Base-by-base conservation (phyloP, 2,329 filamentous ascomycete genomes). In the Trichoderma sp. region DNA sequence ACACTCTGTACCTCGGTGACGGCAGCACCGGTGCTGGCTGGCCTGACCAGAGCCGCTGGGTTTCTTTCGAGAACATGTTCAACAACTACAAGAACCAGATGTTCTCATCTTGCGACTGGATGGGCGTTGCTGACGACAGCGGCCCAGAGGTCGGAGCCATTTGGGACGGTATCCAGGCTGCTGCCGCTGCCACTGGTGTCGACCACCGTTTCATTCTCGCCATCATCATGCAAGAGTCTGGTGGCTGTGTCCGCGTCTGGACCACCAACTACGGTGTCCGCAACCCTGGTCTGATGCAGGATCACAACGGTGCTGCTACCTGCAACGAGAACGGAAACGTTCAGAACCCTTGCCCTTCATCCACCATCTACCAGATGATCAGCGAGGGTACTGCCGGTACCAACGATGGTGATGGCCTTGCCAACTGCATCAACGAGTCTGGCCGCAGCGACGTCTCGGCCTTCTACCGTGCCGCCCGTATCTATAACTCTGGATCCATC, bases 311-410 rank as follows among this genome's bases (percentile, higher is more conserved):
- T 59, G 64, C 67, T 40, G 79, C 75, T 8, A 77, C 78, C 49
- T 83, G 82, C 77, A 80, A 80, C 69, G 73, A 73, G 16, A 62
- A 62, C 5, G 49, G 49, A 3, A 14, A 24, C 16, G 58, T 67
- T 31, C 75, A 77, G 66, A 77, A 73, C 70, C 74, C 77, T 31
- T 78, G 76, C 72, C 75, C 76, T 27, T 71, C 71, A 8, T 52
- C 49, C 31, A 71, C 68, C 35, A 77, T 78, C 65, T 63, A 71
- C 65, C 73, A 78, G 71, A 79, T 79, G 78, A 75, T 78, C 68
- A 72, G 73, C 8, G 83, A 86, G 47, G 84, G 84, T 27, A 77
- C 79, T 5, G 74, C 73, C 8, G 83, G 83, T 29, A 82, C 83
- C 11, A 68, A 75, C 10, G 73, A 75, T 33, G 82, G 81, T 4